phyloP scores from a whole-genome alignment of 352 stramenopile species.

The Phytopythium delawarense region DNA sequence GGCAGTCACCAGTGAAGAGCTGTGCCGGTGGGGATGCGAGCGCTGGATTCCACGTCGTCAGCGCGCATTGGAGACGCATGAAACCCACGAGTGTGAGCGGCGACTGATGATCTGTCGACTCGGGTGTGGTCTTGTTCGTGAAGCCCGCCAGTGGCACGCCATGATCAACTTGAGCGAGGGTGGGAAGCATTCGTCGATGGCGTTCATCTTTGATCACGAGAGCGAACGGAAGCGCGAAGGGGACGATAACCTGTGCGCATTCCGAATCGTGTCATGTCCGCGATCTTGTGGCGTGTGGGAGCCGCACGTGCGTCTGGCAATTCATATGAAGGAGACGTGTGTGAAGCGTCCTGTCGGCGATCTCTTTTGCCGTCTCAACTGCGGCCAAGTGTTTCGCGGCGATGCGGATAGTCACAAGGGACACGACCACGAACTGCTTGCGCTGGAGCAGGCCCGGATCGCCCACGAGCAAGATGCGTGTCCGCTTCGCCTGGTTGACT shows the following conservation, averaged over 20 bases:
- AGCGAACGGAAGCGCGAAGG: slow-evolving; percentile 21
- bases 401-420: slow-evolving; percentile 16
- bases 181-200: background rate
- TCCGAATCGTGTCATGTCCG: slow-evolving; percentile 50
- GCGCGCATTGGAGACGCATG: slow-evolving; percentile 39
- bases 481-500: slow-evolving; percentile 54
- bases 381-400: slow-evolving; percentile 36
- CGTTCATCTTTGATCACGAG: slow-evolving; percentile 55
- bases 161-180: background rate
- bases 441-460: slow-evolving; percentile 59
- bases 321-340: slow-evolving; percentile 58
- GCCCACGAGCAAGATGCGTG: slow-evolving; percentile 75
- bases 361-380: slow-evolving; percentile 52
- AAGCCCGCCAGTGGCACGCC: slow-evolving; percentile 41
- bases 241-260: slow-evolving; percentile 25
- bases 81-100: slow-evolving; percentile 48
- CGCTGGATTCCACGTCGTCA: slow-evolving; percentile 40
- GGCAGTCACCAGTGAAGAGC: slow-evolving; percentile 21
- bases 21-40: slow-evolving; percentile 63
- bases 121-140: slow-evolving; percentile 45
- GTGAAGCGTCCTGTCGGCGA: slow-evolving; percentile 57
- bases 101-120: slow-evolving; percentile 66
- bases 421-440: slow-evolving; percentile 50
- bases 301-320: slow-evolving; percentile 33
- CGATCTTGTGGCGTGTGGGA: slow-evolving; percentile 70